Base-by-base conservation (phyloP, 2,329 filamentous ascomycete species). In the Juglanconis sp. region DNA sequence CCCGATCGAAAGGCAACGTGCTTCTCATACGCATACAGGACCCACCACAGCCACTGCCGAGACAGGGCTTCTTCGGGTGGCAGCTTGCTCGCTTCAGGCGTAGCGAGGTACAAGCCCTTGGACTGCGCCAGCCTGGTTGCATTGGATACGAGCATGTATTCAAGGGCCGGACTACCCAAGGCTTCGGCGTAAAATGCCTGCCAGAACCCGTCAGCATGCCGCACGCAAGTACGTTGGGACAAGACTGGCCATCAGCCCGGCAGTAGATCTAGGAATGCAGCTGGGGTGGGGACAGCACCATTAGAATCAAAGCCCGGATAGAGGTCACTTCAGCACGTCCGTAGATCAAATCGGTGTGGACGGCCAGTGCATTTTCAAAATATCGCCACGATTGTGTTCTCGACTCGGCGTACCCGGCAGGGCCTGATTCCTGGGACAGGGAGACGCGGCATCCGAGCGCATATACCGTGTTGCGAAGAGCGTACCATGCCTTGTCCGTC, bases 21-120 rank as follows among this genome's bases (percentile, higher is more conserved):
- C 53, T 66, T 67, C 24, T 66, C 64, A 48, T 61, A 64, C n/a
- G 46, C 34, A 30, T 67, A 67, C 6, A 67, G 46, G 2, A 54
- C 49, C 65, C 65, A 67, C 49, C 64, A 67, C 4, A 66, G 34
- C 60, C 63, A 66, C 13, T 60, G 64, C 30, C 64, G 58, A 17
- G 62, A 54, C 34, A 53, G 24, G 15, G 57, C 40, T 32, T 66
- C 60, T 40, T 58, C 55, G 32, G 36, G n/a, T 13, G 34, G 9
- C 5, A 51, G 32, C 8, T 47, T 58, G 46, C 48, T 51, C 9
- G n/a, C 1, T 13, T 32, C 36, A 11, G 48, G 48, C 3, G 24
- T 24, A 1, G 6, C 48, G 10, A 58, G 47, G 38, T 58, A 31
- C 3, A 58, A n/a, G 13, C 56, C 56, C 35, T 17, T 58, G 36